Evolutionary conservation across 129 eudicot species (phyloP), one percentile per base, ranked within the genome.

Genomic region (Artemisia tridentata): DNA sequence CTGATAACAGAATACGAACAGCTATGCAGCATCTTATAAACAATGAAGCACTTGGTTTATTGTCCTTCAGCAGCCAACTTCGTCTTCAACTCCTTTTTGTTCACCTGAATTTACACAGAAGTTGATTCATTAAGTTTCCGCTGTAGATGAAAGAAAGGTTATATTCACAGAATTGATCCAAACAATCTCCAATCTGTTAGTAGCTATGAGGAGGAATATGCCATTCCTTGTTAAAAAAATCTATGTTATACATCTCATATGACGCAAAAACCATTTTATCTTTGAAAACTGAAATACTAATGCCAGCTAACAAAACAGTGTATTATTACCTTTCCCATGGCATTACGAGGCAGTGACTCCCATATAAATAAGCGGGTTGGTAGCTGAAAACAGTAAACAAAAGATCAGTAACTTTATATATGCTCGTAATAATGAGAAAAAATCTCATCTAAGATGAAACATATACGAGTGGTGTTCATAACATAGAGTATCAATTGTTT

Each of bases 301-400:
- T 8, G 63, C 25, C 47, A 45, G 67, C 21, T 5, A 11, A 72
- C 11, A 29, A 63, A 49, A 19, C 13, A 50, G 17, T 1, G 5
- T 16, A 20, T 73, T 18, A 58, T 88, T 74, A 95, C 99, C 95
- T 95, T 95, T 75, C 99, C 97, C 99, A 95, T 95, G 16, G 99
- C 99, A 80, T 95, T 95, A 45, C 99, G 96, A 65, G 99, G 99
- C 82, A 95, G 74, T 2, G 85, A 84, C 14, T 90, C 99, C 99
- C 99, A 95, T 63, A 88, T 20, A 49, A 84, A 77, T 59, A 95
- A 65, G 12, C 86, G 89, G 3, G 97, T 95, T 54, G 99, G 99
- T 50, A 95, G 71, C 99, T 95, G 88, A 11, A 76, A 16, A 69
- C 45, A 59, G 46, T 45, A 62, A 57, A 9, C 9, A 64, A 7